Conservation (phyloP, 768 basidiomycete genomes). For the Mycena vulgaris region DNA sequence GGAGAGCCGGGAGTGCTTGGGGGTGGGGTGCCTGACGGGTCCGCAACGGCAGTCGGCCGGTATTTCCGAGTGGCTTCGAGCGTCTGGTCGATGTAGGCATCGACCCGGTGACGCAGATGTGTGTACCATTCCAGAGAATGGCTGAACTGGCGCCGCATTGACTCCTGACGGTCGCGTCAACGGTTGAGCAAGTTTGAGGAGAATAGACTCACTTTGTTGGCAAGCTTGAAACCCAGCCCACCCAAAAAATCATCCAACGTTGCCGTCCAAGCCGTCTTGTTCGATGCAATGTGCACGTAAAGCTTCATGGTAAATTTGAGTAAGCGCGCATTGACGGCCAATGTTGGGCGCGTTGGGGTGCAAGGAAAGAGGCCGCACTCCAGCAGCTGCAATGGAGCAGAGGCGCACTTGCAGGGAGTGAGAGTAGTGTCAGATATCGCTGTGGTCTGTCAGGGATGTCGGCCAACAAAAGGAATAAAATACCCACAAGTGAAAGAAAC, state of each 20-base stretch:
- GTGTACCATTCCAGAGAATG: conserved; percentile 7
- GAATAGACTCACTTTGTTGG: neutral
- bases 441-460: too few species aligned
- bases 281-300: conserved; percentile 38
- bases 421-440: too few species aligned
- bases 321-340: conserved; percentile 45
- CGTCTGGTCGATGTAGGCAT: neutral
- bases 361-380: conserved; percentile 44
- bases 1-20: too few species aligned
- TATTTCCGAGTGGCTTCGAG: neutral
- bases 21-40: too few species aligned
- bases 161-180: neutral
- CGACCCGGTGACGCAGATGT: neutral
- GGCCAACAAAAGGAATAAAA: too few species aligned
- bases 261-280: conserved; percentile 39
- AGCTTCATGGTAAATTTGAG: conserved; percentile 39
- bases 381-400: conserved; percentile 40
- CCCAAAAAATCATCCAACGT: conserved; percentile 33
- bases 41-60: too few species aligned
- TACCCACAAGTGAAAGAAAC: too few species aligned
- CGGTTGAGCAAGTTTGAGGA: neutral
- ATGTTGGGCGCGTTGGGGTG: conserved; percentile 41
- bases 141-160: neutral
- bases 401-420: neutral
- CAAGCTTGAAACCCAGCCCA: neutral